Base-by-base conservation (phyloP, 768 basidiomycete species). In the Psilocybe subaeruginosa region DNA sequence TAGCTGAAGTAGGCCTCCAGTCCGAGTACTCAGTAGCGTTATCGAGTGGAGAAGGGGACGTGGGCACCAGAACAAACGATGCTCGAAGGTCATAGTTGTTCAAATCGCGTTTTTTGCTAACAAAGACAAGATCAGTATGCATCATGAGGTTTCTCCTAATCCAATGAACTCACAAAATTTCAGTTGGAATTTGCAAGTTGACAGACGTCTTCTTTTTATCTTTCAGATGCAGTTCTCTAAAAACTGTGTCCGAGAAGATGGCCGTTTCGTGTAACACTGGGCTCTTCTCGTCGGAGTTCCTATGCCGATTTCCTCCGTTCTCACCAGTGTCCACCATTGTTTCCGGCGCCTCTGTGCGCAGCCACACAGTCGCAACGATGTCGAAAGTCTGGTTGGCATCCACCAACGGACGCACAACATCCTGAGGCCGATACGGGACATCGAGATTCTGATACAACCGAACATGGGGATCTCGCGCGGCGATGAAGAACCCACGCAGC, bases 11-110 rank as follows among this genome's bases (percentile, higher is more conserved):
- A 2, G 76, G 76, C 30, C 70, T 72, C 70, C 73, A 76, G 3
- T 66, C 69, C 6, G 76, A 73, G 43, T 68, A 77, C 41, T 70
- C 73, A 12, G 60, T 67, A 2, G 73, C 66, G 27, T 68, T 56
- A 54, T 72, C 70, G 0, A 76, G 60, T 2, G 67, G 67, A 8
- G 76, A 77, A 1, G 75, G 69, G 1, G 72, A 63, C 2, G 69
- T 70, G 3, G 76, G 77, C 51, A 76, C 58, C n/a, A 78, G 70
- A 12, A 75, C 69, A 19, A 78, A 73, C 7, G 76, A 74, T 3
- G 72, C 78, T 17, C 76, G 72, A 33, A 79, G 66, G 64, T 79
- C 76, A 30, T 73, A 71, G 50, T 68, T 69, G 3, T 65, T 61
- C 39, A 78, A 62, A 3, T 69, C 54, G 0, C 45, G n/a, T 8